phyloP scores from a whole-genome alignment of 2,329 filamentous ascomycete genomes.

The Beauveria sp. region DNA sequence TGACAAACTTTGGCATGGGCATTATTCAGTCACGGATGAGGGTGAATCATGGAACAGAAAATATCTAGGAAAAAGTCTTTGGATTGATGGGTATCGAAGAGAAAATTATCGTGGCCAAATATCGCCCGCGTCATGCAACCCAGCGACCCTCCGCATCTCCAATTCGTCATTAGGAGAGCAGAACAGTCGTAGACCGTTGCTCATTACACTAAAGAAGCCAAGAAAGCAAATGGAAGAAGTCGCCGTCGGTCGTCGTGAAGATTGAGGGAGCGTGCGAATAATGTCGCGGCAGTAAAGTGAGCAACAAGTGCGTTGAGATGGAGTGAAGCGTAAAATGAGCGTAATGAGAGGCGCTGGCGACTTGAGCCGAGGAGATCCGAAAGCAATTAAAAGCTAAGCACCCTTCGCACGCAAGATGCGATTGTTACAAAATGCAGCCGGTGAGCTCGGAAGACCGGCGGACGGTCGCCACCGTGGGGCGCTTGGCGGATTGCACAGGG shows the following conservation, averaged over 20 bases:
- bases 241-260: conserved; percentile 8
- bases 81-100: conserved; percentile 18
- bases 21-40: not conserved
- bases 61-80: conserved; percentile 1
- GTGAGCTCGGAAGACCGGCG: not conserved
- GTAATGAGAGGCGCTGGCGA: not conserved
- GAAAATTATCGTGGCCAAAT: conserved; percentile 11
- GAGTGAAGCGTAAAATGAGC: not conserved
- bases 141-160: conserved; percentile 2
- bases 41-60: not conserved
- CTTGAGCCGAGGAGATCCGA: not conserved
- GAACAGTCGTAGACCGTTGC: not conserved
- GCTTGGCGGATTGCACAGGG: conserved; percentile 1
- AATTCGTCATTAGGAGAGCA: conserved; percentile 5
- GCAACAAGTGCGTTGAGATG: not conserved
- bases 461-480: not conserved
- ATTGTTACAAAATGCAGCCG: not conserved
- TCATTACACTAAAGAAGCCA: not conserved
- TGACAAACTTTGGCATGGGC: not conserved
- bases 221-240: conserved; percentile 5
- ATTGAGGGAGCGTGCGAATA: conserved; percentile 5
- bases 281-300: not conserved
- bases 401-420: not conserved
- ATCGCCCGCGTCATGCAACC: conserved; percentile 10
- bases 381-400: not conserved